Base-by-base conservation (phyloP, 805 yeast species). In the Saccharomycopsis fodiens region DNA sequence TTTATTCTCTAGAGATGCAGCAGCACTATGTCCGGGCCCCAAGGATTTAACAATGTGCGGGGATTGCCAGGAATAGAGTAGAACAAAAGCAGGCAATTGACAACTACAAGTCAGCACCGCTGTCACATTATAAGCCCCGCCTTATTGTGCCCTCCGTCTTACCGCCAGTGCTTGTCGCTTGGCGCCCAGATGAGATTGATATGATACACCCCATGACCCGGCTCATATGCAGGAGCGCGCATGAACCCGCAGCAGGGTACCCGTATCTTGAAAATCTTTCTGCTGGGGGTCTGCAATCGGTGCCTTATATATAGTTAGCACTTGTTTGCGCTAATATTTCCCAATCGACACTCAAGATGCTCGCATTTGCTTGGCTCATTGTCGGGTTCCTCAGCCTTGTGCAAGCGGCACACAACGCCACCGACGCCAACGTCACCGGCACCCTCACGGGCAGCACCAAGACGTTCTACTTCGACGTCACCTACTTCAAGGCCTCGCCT, bases 401-500 rank as follows among this genome's bases (percentile, higher is more conserved):
- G 29, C 29, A 25, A 6, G 29, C 29, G 6, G 29, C 29, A 6
- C 29, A 25, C 29, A 25, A 25, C 10, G 6, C 29, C 29, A 25
- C 29, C 29, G 29, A 25, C 29, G 29, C 29, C 10, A 25, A 25
- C 29, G 10, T 10, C 29, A 25, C 29, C 29, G 29, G 10, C 29
- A 25, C 29, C 10, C 29, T 32, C 13, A 22, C 45, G 13, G 54
- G 52, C n/a, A 43, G 45, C 29, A 44, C 49, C 21, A 48, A 51
- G 31, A 48, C 47, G 1, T 51, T 45, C 16, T 42, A 42, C 25
- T 48, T 45, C 36, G 37, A 48, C 20, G 50, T 51, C 16, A 51
- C 52, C 22, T 42, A 51, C 19, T 16, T 48, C 12, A 49, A 53
- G 3, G 60, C 64, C 23, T 59, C 67, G 50, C 65, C 64, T 6